Conservation (phyloP, 2,329 filamentous ascomycete species). For the Amauroascus niger region DNA sequence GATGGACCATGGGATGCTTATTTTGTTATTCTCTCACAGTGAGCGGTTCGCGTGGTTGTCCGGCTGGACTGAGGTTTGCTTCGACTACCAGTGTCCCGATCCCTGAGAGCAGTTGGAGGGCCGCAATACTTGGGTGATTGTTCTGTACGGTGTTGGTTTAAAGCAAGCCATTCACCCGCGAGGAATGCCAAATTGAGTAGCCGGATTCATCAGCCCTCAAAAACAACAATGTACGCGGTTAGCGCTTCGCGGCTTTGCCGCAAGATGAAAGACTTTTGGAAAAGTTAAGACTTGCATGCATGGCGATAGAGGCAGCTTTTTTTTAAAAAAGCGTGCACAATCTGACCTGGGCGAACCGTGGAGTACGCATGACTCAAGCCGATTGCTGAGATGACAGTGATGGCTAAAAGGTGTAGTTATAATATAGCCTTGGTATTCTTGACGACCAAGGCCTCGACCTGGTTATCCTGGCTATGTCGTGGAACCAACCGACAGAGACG, state of each 20-base stretch:
- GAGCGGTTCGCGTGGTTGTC: conserved; percentile 36
- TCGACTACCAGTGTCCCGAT: conserved; percentile 60
- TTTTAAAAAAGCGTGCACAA: conserved; percentile 52
- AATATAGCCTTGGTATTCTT: conserved; percentile 58
- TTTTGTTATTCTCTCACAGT: conserved; percentile 58
- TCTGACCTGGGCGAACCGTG: background rate
- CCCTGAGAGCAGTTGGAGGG: conserved; percentile 55
- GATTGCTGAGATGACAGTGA: background rate
- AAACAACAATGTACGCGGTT: no score
- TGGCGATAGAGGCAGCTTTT: conserved; percentile 63
- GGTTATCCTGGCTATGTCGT: conserved; percentile 55
- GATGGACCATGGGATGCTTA: conserved; percentile 68
- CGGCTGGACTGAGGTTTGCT: conserved; percentile 59
- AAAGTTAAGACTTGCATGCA: conserved; percentile 69
- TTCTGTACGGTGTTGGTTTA: conserved; percentile 61
- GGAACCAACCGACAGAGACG: conserved; percentile 51
- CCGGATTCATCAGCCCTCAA: no score
- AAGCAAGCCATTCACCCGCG: conserved; percentile 66
- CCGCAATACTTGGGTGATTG: conserved; percentile 58
- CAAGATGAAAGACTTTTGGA: no score
- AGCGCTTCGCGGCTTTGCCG: no score
- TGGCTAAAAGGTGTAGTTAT: no score
- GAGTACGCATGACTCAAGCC: background rate
- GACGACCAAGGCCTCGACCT: conserved; percentile 58
- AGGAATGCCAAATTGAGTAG: conserved; percentile 54